Evolutionary conservation across 176 grass and related monocot species (phyloP), one percentile per base, ranked within the genome.

Genomic region (Metroxylon sagu): DNA sequence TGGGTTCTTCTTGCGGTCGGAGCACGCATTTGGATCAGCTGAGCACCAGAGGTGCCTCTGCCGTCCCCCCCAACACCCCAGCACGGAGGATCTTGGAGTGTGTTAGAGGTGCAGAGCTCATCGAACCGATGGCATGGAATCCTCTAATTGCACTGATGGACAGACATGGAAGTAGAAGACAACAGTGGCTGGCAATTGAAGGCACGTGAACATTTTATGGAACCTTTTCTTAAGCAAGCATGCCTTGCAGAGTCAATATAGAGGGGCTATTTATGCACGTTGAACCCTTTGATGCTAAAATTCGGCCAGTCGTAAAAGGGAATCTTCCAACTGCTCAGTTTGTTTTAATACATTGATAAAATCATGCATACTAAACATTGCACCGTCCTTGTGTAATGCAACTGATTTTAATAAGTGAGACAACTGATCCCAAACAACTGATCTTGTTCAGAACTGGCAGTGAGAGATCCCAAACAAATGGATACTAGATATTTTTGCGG

Each of bases 1-100:
- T 49, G 70, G 70, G n/a, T 73, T 73, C 58, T 73, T 73, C 29
- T 73, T 29, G 52, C 49, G 70, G 59, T 73, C 25, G 19, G 53
- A 53, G 50, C 59, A 73, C 49, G 64, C 53, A 5, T 48, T 31
- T 17, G 59, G 59, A 73, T 73, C 58, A 27, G 57, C 70, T 25
- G 49, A 16, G 18, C 59, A 73, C 70, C n/a, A 48, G 3, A 31
- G 59, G 25, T 49, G 43, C 27, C 26, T 16, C 4, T 30, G 49
- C 6, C 59, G 18, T 19, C 70, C 61, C 0, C 0, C 57, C 70
- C 48, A 64, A 14, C 6, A 62, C 48, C 14, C 57, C 70, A 29
- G 58, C 16, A 16, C 26, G 39, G 48, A 73, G 70, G 27, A 73
- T 63, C 49, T 73, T 73, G 2, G 70, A 73, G 52, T 14, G 25